Base-by-base conservation (phyloP, 2,329 filamentous ascomycete genomes). In the Aciculosporium take region DNA sequence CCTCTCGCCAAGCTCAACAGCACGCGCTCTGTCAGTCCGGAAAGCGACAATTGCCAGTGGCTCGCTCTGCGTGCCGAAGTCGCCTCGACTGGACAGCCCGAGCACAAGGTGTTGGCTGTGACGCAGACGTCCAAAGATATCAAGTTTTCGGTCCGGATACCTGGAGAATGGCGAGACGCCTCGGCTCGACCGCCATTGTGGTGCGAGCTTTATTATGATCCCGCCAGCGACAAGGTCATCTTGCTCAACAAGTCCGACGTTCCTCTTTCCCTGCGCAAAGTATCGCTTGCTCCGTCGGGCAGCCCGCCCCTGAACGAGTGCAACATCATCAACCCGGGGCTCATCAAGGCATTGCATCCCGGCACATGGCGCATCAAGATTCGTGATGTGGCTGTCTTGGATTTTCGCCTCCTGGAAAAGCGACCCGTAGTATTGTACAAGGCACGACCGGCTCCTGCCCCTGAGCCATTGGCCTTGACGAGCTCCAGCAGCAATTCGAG, bases 201-300 rank as follows among this genome's bases (percentile, higher is more conserved):
- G 69, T 76, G 71, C 53, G 71, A 76, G 53, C 59, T 77, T 28
- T 76, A 75, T 49, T 76, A 76, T 48, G 70, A 76, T 53, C 72
- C 73, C 13, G 61, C 66, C 46, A 74, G 72, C 56, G 72, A 76
- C 53, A 68, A 70, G 53, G 65, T 74, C 49, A 72, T 76, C 44
- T 64, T 76, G 21, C 54, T 67, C 39, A 77, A 76, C 54, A 65
- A 63, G 43, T 74, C 72, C 13, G 68, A 75, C 29, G 61, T 68
- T 2, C 72, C 72, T 33, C 68, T 76, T 41, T 59, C 59, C 20
- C 59, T 77, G 24, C 62, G 64, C 17, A 62, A 66, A 40, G 51
- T 68, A 40, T 70, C 67, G 17, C 58, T 63, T 43, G 55, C 58
- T 24, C 56, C 61, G 3, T 47, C 55, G 13, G 57, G 59, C 27